Evolutionary conservation across 148 eudicot genomes (phyloP).

Genomic region (Arbutus unedo): DNA sequence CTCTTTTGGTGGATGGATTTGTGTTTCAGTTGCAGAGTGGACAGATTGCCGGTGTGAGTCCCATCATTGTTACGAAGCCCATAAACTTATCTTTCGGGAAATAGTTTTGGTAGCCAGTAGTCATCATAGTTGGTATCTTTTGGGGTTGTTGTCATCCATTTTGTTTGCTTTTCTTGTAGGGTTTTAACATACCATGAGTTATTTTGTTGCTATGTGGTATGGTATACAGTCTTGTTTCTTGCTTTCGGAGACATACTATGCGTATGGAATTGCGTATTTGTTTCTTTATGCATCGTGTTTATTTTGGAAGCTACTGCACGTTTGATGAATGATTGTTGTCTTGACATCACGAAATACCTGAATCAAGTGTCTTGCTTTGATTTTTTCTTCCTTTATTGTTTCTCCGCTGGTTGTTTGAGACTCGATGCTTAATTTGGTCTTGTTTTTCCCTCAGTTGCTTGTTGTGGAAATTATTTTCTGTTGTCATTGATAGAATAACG

Average conservation of each 20-base stretch:
- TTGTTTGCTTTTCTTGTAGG: background rate
- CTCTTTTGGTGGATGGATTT: background rate
- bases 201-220: background rate
- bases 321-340: background rate
- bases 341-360: background rate
- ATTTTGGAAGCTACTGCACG: conserved; percentile 2
- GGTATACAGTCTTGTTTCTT: background rate
- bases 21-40: background rate
- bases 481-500: background rate
- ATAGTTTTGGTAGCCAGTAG: background rate
- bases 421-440: background rate
- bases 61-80: background rate
- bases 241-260: background rate
- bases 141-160: background rate
- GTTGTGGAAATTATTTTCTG: background rate
- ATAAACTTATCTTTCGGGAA: background rate
- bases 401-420: background rate
- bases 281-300: background rate
- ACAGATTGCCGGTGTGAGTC: background rate
- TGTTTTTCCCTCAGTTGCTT: background rate
- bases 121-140: background rate
- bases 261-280: background rate
- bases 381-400: background rate
- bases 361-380: background rate
- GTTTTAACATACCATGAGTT: background rate